Conservation (phyloP, 1,139 yeast genomes). For the Magnusiomyces tetraspermus region DNA sequence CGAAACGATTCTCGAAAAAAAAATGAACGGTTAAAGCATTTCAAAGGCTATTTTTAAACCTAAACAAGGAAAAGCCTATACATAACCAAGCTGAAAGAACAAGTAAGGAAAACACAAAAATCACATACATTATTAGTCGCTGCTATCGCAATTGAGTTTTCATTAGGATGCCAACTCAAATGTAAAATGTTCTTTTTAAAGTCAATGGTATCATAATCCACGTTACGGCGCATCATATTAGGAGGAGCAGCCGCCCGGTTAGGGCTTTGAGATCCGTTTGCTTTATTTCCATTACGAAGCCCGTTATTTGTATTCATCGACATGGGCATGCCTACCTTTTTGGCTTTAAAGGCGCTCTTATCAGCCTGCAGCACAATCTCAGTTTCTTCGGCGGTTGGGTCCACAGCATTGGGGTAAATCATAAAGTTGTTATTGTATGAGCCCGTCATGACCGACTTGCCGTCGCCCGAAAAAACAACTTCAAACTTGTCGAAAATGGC, state of each 20-base stretch:
- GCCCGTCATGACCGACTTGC: constrained; percentile 90
- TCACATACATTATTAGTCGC: constrained; percentile 91
- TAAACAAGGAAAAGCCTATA: too few relatives aligned
- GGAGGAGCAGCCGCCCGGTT: constrained; percentile 20
- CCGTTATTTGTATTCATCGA: constrained; percentile 22
- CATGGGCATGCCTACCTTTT: constrained; percentile 43
- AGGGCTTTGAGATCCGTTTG: constrained; percentile 14
- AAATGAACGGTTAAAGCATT: constrained; percentile 37
- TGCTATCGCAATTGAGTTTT: constrained; percentile 94
- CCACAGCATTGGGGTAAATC: constrained; percentile 78
- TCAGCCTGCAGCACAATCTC: constrained; percentile 94
- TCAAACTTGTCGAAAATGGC: constrained; percentile 98
- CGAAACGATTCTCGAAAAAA: too few relatives aligned
- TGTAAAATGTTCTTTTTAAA: constrained; percentile 92
- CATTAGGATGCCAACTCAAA: constrained; percentile 96
- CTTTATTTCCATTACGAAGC: constrained; percentile 15
- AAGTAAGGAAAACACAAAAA: constrained; percentile 19
- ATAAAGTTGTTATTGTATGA: constrained; percentile 94
- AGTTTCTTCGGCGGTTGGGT: constrained; percentile 42
- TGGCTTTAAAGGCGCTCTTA: constrained; percentile 86
- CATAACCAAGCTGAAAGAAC: constrained; percentile 21
- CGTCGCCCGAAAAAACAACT: constrained; percentile 91
- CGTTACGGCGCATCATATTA: constrained; percentile 33
- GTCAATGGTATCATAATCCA: constrained; percentile 79
- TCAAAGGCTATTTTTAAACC: too few relatives aligned